Conservation (phyloP, 2,329 filamentous ascomycete genomes). For the Tolypocladium tundrense region DNA sequence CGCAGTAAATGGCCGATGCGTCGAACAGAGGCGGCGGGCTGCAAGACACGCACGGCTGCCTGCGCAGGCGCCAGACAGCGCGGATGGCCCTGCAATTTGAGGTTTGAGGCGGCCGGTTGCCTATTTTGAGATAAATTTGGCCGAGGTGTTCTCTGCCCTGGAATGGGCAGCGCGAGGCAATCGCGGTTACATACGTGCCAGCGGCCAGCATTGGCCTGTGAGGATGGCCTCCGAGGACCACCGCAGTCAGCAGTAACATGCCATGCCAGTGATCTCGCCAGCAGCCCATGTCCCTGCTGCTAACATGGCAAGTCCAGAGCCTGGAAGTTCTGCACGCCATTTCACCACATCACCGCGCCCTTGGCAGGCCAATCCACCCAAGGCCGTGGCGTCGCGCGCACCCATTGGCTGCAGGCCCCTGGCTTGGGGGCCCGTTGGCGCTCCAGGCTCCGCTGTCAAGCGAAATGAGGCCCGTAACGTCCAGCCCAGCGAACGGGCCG, state of each 20-base stretch:
- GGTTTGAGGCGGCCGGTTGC: background rate
- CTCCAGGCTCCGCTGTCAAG: slow-evolving; percentile 6
- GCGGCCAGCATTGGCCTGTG: background rate
- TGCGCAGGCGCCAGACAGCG: background rate
- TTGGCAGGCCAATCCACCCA: background rate
- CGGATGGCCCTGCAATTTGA: background rate
- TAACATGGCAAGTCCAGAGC: background rate
- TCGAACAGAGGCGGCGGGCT: background rate
- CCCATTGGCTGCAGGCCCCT: background rate
- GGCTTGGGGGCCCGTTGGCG: background rate
- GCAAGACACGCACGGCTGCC: background rate
- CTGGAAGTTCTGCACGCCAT: background rate
- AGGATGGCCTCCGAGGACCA: no score
- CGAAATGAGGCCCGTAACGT: slow-evolving; percentile 11
- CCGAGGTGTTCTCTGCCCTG: background rate
- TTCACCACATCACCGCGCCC: background rate
- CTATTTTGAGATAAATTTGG: background rate
- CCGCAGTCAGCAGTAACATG: no score
- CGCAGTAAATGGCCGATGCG: background rate
- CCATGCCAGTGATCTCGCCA: no score
- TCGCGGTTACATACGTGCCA: background rate
- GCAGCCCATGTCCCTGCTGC: background rate
- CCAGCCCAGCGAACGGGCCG: background rate
- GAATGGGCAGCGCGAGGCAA: background rate
- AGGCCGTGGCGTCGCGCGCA: background rate